Conservation (phyloP, 23 red algal species). For the Gracilaria caudata region DNA sequence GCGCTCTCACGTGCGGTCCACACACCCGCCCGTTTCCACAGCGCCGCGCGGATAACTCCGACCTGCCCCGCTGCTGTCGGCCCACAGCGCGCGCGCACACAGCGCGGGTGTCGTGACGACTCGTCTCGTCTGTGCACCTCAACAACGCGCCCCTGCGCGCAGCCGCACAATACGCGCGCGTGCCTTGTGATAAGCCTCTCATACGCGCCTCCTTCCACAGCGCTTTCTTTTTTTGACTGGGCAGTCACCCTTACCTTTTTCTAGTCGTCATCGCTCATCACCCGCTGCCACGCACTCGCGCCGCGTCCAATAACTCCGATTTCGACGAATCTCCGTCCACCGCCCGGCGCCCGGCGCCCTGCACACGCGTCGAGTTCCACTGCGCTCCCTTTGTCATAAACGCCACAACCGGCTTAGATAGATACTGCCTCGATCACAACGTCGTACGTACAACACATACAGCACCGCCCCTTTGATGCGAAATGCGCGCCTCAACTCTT, state of each 20-base stretch:
- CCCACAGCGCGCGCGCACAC: not conserved
- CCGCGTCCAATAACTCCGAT: not conserved
- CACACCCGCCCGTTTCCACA: not conserved
- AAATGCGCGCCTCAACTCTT: too few species aligned
- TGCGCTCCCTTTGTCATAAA: not conserved
- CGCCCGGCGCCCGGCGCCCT: too few species aligned
- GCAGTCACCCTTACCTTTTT: not conserved
- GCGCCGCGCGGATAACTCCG: not conserved
- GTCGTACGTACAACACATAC: not conserved
- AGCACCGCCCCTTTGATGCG: not conserved
- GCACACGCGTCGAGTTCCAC: too few species aligned
- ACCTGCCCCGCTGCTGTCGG: not conserved
- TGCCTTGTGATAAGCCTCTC: not conserved
- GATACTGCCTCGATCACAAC: not conserved
- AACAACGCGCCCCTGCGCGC: not conserved
- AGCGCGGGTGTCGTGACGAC: not conserved
- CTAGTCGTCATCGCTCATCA: not conserved
- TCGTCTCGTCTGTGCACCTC: not conserved
- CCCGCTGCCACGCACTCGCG: not conserved
- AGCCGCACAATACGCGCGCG: not conserved
- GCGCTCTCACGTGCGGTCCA: not conserved
- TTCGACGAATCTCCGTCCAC: not conserved
- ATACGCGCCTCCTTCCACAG: not conserved
- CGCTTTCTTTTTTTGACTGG: not conserved
- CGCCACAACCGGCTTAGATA: not conserved